Evolutionary conservation across 164 flowering plant genomes (phyloP), one percentile per base, ranked within the genome.

Genomic region (Taxillus chinensis): DNA sequence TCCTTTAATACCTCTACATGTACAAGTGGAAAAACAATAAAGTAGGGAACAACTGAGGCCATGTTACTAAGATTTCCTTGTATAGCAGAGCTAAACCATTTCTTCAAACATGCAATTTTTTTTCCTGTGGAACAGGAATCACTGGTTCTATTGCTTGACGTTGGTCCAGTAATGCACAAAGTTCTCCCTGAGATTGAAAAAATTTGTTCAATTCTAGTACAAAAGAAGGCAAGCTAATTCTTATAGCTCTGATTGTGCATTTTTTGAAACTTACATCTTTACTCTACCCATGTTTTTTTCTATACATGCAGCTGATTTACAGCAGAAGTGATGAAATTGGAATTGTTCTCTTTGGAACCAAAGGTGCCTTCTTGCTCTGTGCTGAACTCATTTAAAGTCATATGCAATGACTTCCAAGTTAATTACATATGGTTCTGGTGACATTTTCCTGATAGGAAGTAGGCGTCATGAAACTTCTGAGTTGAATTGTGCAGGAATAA

Each of bases 251-350:
- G 13, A 13, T 5, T 2, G 8, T 49, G 5, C 16, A n/a, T 50
- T 10, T 42, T 10, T 57, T 11, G 40, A 3, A 52, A 14, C 67
- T 15, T 2, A 27, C 27, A 27, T 27, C 27, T 48, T 48, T 8
- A 48, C 51, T 48, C 39, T 50, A 38, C n/a, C 2, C 14, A 27
- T 7, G 27, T 41, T 42, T 7, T 50, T n/a, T 57, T 11, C 45
- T 10, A 37, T 3, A 17, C 5, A 0, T 78, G 84, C 97, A 93
- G 99, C 74, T 93, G 58, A 71, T 93, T 67, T 90, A 70, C 70
- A 68, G 67, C 72, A 90, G 85, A 68, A 66, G 59, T 63, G 96
- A 93, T 76, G 92, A 86, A 75, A 91, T 90, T 8, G 97, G 92
- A 45, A 60, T 87, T 52, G 77, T 90, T 63, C 57, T 87, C 57